phyloP scores from a whole-genome alignment of 768 basidiomycete genomes.

The Termitomyces bulborhizus region DNA sequence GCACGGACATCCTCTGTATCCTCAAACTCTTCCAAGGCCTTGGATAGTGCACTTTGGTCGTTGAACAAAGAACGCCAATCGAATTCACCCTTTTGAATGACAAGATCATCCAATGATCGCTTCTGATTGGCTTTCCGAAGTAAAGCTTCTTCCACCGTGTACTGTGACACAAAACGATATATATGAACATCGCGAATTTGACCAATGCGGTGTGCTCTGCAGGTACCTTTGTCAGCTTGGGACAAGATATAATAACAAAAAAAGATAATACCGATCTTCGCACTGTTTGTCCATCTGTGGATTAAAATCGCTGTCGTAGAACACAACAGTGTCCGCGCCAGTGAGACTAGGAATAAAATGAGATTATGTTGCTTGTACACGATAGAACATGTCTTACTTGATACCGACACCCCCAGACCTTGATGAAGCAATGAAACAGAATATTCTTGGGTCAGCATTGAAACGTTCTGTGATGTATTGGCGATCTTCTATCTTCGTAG shows the following conservation, averaged over 20 bases:
- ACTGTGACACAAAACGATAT: slow-evolving; percentile 85
- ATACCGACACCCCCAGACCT: slow-evolving; percentile 87
- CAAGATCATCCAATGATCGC: slow-evolving; percentile 80
- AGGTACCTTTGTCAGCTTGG: neutral
- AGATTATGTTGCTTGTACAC: slow-evolving; percentile 4
- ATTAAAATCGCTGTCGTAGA: slow-evolving; percentile 97
- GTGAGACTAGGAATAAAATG: slow-evolving; percentile 47
- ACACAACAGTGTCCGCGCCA: slow-evolving; percentile 92
- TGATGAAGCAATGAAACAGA: slow-evolving; percentile 86
- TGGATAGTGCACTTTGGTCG: slow-evolving; percentile 59
- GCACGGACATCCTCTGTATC: slow-evolving; percentile 85
- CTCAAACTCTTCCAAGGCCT: slow-evolving; percentile 78
- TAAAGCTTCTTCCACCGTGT: slow-evolving; percentile 96
- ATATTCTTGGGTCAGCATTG: slow-evolving; percentile 72
- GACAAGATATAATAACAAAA: neutral
- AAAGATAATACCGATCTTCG: slow-evolving; percentile 68
- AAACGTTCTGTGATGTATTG: slow-evolving; percentile 87
- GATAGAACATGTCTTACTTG: slow-evolving; percentile 51
- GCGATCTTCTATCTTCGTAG: slow-evolving; percentile 92
- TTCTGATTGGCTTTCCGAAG: slow-evolving; percentile 98
- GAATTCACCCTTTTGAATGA: slow-evolving; percentile 92
- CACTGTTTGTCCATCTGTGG: slow-evolving; percentile 98
- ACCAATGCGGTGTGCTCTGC: slow-evolving; percentile 94
- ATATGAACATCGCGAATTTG: slow-evolving; percentile 96
- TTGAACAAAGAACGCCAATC: slow-evolving; percentile 86